These are phyloP conservation scores for Mycena pura DNA, from an alignment of 768 basidiomycete species.

Conservation along the genomic window DNA sequence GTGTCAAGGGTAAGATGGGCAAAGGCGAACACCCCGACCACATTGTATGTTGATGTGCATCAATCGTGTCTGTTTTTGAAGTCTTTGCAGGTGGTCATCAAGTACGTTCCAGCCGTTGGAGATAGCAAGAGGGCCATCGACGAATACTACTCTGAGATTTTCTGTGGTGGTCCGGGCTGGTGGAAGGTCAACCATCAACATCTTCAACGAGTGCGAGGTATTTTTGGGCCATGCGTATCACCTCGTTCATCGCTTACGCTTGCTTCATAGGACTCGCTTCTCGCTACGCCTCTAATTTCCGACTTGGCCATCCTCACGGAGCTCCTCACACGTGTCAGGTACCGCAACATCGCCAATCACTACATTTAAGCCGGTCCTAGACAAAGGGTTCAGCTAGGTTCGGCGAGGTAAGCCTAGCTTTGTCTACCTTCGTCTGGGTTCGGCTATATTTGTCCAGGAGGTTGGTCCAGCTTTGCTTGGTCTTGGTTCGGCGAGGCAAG, in stretches of 20 bases:
- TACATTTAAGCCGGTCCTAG: too few relatives aligned
- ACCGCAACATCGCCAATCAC: conserved; percentile 69
- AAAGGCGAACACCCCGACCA: conserved; percentile 99
- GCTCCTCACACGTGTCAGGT: conserved; percentile 89
- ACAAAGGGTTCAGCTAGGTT: too few relatives aligned
- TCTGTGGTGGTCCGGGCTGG: too few relatives aligned
- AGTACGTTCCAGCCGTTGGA: conserved; percentile 95
- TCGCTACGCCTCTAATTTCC: conserved; percentile 95
- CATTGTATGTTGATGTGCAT: conserved; percentile 46
- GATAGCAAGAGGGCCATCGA: conserved; percentile 99
- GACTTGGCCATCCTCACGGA: conserved; percentile 93
- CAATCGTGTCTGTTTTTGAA: neutral
- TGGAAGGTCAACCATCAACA: conserved; percentile 91
- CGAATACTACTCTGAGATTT: conserved; percentile 97
- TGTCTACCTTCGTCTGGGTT: too few relatives aligned
- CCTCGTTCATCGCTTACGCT: neutral
- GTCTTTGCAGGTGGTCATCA: conserved; percentile 71
- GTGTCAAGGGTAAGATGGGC: conserved; percentile 57
- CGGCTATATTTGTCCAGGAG: too few relatives aligned
- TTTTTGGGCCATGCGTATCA: conserved; percentile 28
- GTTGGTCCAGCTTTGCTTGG: too few relatives aligned
- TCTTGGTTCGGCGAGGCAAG: too few relatives aligned
- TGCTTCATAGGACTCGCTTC: conserved; percentile 77
- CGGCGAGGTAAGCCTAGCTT: too few relatives aligned
- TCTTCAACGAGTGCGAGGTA: conserved; percentile 97